A percentile compares a stretch with the other conserved stretches of the same genome.
Conservation (phyloP, 371 early-diverging fungal species). For the Mucor racemosus region DNA sequence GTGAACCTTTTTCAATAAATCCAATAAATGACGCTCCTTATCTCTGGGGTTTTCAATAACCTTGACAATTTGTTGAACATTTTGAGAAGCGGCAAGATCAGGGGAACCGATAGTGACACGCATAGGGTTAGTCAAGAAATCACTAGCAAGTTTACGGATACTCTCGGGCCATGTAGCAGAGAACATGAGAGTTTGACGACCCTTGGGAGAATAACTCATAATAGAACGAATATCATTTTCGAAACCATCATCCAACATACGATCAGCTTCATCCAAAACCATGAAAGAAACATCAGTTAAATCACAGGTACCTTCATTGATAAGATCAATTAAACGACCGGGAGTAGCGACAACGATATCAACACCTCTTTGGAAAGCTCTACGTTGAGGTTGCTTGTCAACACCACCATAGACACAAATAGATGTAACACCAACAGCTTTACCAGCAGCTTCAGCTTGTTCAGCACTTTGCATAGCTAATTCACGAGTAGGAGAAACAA, state of each 20-base stretch:
- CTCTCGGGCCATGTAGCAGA: conserved; percentile 78
- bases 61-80: conserved; percentile 93
- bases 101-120: conserved; percentile 93
- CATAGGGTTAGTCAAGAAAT: conserved; percentile 85
- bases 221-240: conserved; percentile 89
- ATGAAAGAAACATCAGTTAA: conserved; percentile 76
- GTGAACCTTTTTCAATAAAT: conserved; percentile 84
- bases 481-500: conserved; percentile 96
- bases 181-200: conserved; percentile 92
- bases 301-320: conserved; percentile 77
- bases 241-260: conserved; percentile 94
- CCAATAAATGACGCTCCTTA: conserved; percentile 83
- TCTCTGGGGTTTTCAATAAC: conserved; percentile 70
- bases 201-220: conserved; percentile 53
- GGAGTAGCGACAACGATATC: conserved; percentile 95
- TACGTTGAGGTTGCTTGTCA: conserved; percentile 66
- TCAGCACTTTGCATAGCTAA: conserved; percentile 93
- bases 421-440: conserved; percentile 73
- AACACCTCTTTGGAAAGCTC: conserved; percentile 65
- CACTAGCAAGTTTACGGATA: conserved; percentile 84
- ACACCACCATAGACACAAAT: conserved; percentile 83
- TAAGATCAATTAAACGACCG: conserved; percentile 92
- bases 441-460: conserved; percentile 69
- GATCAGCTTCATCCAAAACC: conserved; percentile 96
- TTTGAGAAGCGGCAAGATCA: conserved; percentile 89